Percentiles rank a stretch among this genome's conserved stretches.
Evolutionary conservation across 2,329 filamentous ascomycete genomes (phyloP).

Genomic region (Colletotrichum sublineola): DNA sequence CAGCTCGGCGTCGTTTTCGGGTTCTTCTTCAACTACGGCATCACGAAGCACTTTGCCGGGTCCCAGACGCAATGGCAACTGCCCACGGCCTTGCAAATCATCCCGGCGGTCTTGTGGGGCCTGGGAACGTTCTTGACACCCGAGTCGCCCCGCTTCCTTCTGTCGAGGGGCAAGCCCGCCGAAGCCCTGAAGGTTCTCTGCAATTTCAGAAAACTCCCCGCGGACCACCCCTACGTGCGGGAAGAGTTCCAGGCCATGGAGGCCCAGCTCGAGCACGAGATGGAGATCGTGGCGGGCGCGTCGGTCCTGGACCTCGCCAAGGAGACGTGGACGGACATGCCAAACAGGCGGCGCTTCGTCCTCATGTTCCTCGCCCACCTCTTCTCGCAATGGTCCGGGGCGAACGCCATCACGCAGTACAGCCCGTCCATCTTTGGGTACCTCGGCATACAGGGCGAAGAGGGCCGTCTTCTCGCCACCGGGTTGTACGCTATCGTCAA

Average conservation of each 20-base stretch:
- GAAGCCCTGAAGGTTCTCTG: constrained; percentile 44
- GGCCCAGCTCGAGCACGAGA: constrained; percentile 50
- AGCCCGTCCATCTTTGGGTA: constrained; percentile 49
- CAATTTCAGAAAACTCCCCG: constrained; percentile 46
- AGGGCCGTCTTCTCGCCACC: constrained; percentile 47
- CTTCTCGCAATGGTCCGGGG: constrained; percentile 48
- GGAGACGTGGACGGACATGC: constrained; percentile 49
- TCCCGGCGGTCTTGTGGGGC: constrained; percentile 47
- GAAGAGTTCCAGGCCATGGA: constrained; percentile 50
- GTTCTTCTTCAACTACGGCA: constrained; percentile 54
- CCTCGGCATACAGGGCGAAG: constrained; percentile 45
- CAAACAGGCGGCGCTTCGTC: constrained; percentile 49
- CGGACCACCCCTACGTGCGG: constrained; percentile 48
- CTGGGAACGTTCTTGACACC: constrained; percentile 46
- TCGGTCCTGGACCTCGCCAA: constrained; percentile 49
- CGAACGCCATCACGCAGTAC: constrained; percentile 50
- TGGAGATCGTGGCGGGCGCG: constrained; percentile 51
- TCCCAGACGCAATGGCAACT: constrained; percentile 48
- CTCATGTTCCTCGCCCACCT: constrained; percentile 50
- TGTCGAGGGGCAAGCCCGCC: constrained; percentile 43
- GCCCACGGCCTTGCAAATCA: constrained; percentile 46
- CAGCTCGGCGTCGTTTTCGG: constrained; percentile 52
- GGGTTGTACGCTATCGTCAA: constrained; percentile 48
- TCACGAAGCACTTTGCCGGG: constrained; percentile 48
- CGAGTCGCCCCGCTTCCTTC: constrained; percentile 47